Evolutionary conservation across 768 basidiomycete species (phyloP).

Genomic region (Boletellus ananiceps): DNA sequence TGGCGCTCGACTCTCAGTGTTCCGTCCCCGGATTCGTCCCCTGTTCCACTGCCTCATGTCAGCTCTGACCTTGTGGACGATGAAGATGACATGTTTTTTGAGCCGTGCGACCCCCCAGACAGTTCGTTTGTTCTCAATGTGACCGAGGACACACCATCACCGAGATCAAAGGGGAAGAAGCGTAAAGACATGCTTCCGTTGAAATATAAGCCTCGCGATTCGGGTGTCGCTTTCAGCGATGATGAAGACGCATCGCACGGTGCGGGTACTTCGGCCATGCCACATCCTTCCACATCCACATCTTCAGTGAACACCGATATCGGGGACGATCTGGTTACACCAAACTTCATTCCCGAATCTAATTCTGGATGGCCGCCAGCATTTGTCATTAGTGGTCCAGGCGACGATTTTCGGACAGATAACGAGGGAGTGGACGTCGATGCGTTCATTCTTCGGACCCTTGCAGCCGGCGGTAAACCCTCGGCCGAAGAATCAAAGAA

Average conservation of each 20-base stretch:
- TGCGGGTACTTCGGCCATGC: conserved; percentile 36
- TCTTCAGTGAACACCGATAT: conserved; percentile 54
- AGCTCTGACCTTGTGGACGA: conserved; percentile 32
- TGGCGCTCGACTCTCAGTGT: conserved; percentile 37
- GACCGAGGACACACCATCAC: conserved; percentile 55
- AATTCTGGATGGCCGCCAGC: conserved; percentile 62
- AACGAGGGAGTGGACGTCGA: conserved; percentile 48
- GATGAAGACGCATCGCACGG: conserved; percentile 40
- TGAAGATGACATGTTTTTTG: conserved; percentile 58
- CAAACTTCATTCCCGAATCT: conserved; percentile 49
- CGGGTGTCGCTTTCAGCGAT: conserved; percentile 58
- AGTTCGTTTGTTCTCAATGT: conserved; percentile 56
- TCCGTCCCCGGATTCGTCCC: conserved; percentile 52
- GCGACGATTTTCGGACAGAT: conserved; percentile 31
- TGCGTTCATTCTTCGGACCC: conserved; percentile 66
- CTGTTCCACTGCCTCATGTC: conserved; percentile 29
- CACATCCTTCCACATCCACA: conserved; percentile 57
- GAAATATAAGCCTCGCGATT: conserved; percentile 72
- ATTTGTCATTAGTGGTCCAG: conserved; percentile 36
- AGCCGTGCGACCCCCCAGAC: conserved; percentile 38
- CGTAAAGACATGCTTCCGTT: conserved; percentile 42
- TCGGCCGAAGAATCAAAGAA: conserved; percentile 46
- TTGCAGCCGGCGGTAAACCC: conserved; percentile 54
- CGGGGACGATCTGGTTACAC: conserved; percentile 69
- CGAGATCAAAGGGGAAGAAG: conserved; percentile 32